These are phyloP conservation scores for Pelargonium citronellum DNA, from an alignment of 441 rosid genomes.

Conservation along the genomic window DNA sequence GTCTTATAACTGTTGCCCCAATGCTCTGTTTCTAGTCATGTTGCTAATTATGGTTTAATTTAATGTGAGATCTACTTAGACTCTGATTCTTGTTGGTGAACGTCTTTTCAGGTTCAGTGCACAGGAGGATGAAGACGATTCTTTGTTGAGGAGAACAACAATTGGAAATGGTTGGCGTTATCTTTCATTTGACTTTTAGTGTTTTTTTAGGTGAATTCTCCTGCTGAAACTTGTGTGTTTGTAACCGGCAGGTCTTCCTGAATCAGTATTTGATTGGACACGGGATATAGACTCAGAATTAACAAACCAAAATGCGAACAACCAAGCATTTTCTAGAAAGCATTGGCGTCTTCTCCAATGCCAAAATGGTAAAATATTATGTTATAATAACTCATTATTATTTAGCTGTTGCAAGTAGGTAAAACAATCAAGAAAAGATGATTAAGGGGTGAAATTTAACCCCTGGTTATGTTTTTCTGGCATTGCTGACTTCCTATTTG, in stretches of 20 bases:
- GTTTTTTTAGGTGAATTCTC: conserved; percentile 22
- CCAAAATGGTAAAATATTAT: conserved; percentile 67
- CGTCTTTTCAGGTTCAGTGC: conserved; percentile 63
- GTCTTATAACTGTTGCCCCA: conserved; percentile 7
- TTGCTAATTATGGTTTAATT: background rate
- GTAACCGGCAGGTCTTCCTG: conserved; percentile 73
- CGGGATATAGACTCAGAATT: conserved; percentile 71
- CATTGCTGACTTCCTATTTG: conserved; percentile 18
- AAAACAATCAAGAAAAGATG: background rate
- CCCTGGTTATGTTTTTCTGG: conserved; percentile 13
- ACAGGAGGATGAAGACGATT: conserved; percentile 82
- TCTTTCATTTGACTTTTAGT: conserved; percentile 20
- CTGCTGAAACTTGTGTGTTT: conserved; percentile 29
- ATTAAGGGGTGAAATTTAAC: background rate
- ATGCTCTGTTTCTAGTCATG: conserved; percentile 10
- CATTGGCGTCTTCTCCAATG: conserved; percentile 99
- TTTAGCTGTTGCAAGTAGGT: background rate
- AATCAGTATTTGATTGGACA: conserved; percentile 83
- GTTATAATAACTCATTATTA: conserved; percentile 8
- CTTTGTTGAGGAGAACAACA: conserved; percentile 76
- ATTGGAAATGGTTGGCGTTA: conserved; percentile 79
- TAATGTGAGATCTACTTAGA: background rate
- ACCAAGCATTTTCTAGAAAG: conserved; percentile 93
- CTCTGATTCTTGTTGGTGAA: conserved; percentile 13
- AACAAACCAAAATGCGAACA: conserved; percentile 62